Evolutionary conservation across 2,329 filamentous ascomycete genomes (phyloP).

Genomic region (Phialophora chinensis): DNA sequence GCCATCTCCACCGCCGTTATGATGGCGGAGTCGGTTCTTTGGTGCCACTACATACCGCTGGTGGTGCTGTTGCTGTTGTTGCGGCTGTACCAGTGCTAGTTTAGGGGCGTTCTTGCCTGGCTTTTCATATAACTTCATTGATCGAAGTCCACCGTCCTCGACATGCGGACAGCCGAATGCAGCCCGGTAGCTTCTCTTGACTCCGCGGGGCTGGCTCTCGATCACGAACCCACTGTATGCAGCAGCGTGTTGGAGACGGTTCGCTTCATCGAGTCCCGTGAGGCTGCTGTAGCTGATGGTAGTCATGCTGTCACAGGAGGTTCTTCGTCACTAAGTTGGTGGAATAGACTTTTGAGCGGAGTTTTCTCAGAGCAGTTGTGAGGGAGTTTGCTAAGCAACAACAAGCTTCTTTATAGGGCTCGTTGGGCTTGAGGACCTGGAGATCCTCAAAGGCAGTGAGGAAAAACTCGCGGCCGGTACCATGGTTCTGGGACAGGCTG

Average conservation of each 20-base stretch:
- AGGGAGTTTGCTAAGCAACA: neutral
- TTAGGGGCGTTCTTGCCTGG: neutral
- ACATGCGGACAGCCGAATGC: neutral
- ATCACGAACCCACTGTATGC: too few relatives aligned
- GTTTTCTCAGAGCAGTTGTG: neutral
- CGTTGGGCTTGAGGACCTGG: neutral
- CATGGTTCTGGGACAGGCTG: slow-evolving; percentile 6
- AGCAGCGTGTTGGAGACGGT: neutral
- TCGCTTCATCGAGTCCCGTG: neutral
- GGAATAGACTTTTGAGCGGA: neutral
- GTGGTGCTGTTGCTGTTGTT: neutral
- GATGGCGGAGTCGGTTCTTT: neutral
- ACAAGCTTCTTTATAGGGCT: neutral
- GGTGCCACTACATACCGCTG: neutral
- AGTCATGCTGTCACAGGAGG: neutral
- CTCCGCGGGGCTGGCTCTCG: neutral
- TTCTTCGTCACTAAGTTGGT: neutral
- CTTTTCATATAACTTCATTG: neutral
- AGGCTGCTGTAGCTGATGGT: neutral
- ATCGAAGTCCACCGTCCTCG: neutral
- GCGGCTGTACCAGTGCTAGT: neutral
- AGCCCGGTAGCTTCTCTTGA: slow-evolving; percentile 6
- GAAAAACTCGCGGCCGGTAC: neutral
- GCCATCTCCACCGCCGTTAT: neutral
- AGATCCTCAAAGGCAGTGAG: neutral